phyloP scores from a whole-genome alignment of 805 yeast species.

The Yarrowia phangngaensis region DNA sequence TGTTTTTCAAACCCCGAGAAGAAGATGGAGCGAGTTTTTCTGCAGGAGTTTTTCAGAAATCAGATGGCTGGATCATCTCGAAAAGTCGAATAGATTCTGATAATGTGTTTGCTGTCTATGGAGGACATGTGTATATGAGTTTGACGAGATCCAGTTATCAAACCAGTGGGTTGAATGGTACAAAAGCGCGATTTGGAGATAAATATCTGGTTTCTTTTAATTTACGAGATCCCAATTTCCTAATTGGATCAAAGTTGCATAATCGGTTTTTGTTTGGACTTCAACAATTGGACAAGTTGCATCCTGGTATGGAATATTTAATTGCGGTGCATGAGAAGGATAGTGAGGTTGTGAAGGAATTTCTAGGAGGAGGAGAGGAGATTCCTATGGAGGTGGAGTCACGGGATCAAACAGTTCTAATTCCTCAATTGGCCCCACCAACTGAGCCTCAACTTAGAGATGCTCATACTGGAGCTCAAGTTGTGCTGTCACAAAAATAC shows the following conservation, averaged over 20 bases:
- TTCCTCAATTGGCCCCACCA: constrained; percentile 3
- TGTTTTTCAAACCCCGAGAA: constrained; percentile 2
- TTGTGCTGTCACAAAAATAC: background rate
- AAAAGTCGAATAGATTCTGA: constrained; percentile 37
- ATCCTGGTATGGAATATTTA: background rate
- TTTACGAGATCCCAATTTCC: constrained; percentile 10
- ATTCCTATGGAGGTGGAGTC: background rate
- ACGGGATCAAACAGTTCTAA: background rate
- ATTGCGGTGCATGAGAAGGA: background rate
- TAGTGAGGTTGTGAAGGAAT: background rate
- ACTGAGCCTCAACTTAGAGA: constrained; percentile 13
- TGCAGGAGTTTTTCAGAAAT: background rate
- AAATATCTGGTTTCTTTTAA: constrained; percentile 7
- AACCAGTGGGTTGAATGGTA: constrained; percentile 40
- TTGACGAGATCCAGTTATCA: constrained; percentile 38
- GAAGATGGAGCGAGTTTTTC: constrained; percentile 21
- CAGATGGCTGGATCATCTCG: constrained; percentile 28
- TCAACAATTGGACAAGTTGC: constrained; percentile 27
- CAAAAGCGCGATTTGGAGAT: constrained; percentile 31
- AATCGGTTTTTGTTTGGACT: constrained; percentile 32
- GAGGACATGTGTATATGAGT: constrained; percentile 37
- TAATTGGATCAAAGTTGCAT: constrained; percentile 24
- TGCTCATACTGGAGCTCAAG: constrained; percentile 3
- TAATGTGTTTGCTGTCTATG: constrained; percentile 37
- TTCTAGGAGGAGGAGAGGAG: background rate